Evolutionary conservation across 1,284 basidiomycete genomes (phyloP), one percentile per base, ranked within the genome.

Genomic region (Ceraceosorus guamensis): DNA sequence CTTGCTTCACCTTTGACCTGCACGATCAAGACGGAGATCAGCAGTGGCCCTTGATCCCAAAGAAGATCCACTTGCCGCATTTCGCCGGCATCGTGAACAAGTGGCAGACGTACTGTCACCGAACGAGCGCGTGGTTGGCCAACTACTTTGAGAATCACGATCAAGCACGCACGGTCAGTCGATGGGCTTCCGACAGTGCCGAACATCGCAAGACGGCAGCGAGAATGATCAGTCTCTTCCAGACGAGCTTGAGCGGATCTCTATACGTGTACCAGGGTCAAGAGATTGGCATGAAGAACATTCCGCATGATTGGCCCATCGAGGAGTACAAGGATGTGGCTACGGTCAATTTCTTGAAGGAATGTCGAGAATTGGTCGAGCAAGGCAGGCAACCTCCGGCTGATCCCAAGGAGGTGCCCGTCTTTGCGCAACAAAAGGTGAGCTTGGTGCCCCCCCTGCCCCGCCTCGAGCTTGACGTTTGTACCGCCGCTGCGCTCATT

Each of bases 261-360:
- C 74, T 85, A 60, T 88, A 83, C 71, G 78, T 89, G 11, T 87
- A 84, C 73, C 85, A 88, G 76, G 86, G 87, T 14, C 14, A 18
- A 48, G 70, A 71, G 56, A 80, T 88, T 0, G 87, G 83, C 0
- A 79, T 85, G 76, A 81, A 80, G 75, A 88, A 88, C 60, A 81
- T 87, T 45, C 85, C 86, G 6, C 68, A 78, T 34, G 73, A 77
- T 5, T 87, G 86, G 86, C 80, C 81, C 0, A 78, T 85, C 16
- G 83, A 86, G 54, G 85, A 87, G 60, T 87, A 85, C 71, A 83
- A 84, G 68, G 86, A 87, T 62, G 79, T 85, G 82, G 49, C 11
- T 44, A 50, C 24, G 24, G 24, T 24, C 24, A 24, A 24, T 24
- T 24, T 24, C 24, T 24, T 24, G 24, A 24, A 24, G 24, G 24